Conservation (phyloP, 345 rosid species). For the Hibiscus mutabilis region DNA sequence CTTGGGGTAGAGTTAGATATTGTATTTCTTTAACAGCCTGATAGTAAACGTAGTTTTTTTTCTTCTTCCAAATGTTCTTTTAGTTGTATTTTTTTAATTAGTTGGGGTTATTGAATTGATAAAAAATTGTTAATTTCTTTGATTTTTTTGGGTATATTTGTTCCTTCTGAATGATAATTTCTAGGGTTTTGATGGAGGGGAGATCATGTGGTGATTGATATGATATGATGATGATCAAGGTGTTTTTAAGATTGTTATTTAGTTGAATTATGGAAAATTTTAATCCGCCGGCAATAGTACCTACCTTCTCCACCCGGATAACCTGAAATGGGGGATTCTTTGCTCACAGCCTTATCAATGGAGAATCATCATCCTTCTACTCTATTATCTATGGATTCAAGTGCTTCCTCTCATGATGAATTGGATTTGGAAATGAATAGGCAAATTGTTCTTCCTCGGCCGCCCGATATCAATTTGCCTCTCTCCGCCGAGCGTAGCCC, state of each 20-base stretch:
- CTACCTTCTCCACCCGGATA: too few species aligned
- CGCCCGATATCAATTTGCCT: constrained; percentile 92
- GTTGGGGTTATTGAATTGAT: constrained; percentile 24
- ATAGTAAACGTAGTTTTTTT: too few species aligned
- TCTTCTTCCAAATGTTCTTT: background rate
- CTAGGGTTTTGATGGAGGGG: constrained; percentile 52
- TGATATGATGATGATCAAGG: constrained; percentile 30
- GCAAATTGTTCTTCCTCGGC: constrained; percentile 64
- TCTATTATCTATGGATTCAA: constrained; percentile 88
- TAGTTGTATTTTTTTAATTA: background rate
- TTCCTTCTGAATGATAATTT: too few species aligned
- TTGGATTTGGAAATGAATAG: constrained; percentile 86
- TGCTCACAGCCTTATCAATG: constrained; percentile 54
- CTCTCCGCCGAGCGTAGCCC: constrained; percentile 84
- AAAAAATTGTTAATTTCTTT: constrained; percentile 12
- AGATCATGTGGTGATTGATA: constrained; percentile 54
- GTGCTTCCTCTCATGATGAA: constrained; percentile 86
- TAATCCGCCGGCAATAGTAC: constrained; percentile 37
- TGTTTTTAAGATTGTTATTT: constrained; percentile 32
- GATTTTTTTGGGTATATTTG: constrained; percentile 24
- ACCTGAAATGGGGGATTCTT: constrained; percentile 50
- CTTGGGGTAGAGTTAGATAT: too few species aligned
- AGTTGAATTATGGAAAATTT: constrained; percentile 39
- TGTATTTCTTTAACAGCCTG: too few species aligned
- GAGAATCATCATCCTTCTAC: constrained; percentile 96